Conservation (phyloP, 352 stramenopile species). For the Phytopythium sindhum region DNA sequence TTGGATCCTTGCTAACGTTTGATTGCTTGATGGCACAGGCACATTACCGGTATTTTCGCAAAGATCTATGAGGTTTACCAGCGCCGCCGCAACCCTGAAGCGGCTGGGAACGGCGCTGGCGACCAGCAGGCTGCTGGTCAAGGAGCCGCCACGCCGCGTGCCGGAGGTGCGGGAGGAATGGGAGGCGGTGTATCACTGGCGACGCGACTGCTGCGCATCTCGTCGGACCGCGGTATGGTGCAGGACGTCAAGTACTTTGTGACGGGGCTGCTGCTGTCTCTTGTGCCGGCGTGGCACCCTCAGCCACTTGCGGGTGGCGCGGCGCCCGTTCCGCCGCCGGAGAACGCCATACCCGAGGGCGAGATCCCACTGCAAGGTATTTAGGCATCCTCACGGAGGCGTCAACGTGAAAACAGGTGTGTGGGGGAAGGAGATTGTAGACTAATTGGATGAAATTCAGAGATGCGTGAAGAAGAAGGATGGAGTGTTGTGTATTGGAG, state of each 20-base stretch:
- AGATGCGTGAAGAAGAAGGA: neutral
- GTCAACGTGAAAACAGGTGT: neutral
- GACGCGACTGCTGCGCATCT: conserved; percentile 62
- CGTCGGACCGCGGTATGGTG: conserved; percentile 59
- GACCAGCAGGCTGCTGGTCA: conserved; percentile 10
- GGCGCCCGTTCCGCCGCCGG: conserved; percentile 16
- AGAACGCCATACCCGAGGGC: conserved; percentile 40
- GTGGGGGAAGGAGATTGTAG: neutral
- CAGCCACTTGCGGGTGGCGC: conserved; percentile 41
- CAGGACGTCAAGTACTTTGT: conserved; percentile 82
- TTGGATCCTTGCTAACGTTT: neutral
- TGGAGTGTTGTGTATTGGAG: neutral
- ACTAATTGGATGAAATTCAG: conserved; percentile 3
- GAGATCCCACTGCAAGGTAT: conserved; percentile 73
- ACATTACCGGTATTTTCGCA: conserved; percentile 79
- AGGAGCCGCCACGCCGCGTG: conserved; percentile 12
- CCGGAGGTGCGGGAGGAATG: conserved; percentile 16
- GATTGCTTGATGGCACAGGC: conserved; percentile 18
- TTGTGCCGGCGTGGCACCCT: conserved; percentile 79
- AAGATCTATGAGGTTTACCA: conserved; percentile 79
- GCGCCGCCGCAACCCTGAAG: conserved; percentile 28
- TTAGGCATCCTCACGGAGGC: conserved; percentile 24
- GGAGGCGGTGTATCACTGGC: conserved; percentile 22
- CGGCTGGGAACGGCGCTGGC: conserved; percentile 16
- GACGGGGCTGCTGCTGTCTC: conserved; percentile 64